Evolutionary conservation across 805 yeast species (phyloP), one percentile per base, ranked within the genome.

Genomic region (Hanseniaspora nectarophila): DNA sequence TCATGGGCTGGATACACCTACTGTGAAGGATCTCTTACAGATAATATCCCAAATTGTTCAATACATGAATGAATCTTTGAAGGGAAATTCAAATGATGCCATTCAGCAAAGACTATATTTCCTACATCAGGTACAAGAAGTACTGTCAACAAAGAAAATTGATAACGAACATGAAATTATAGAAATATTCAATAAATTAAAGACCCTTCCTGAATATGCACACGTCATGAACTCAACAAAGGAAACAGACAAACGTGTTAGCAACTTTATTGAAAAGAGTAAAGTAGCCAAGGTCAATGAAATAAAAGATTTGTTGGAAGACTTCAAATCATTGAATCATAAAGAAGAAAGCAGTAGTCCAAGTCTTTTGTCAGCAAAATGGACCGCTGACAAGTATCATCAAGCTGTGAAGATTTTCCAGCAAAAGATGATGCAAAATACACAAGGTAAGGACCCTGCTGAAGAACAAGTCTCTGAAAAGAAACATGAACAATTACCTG

Each of bases 131-230:
- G 29, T 58, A 3, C 53, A 50, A 24, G 51, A 31, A 5, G 18
- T 57, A 15, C 31, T 58, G 23, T 12, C 45, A 16, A 68, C 62
- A 54, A 72, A 68, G 53, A 56, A 58, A 15, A 63, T 72, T 63
- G 63, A 62, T 43, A 24, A 26, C 16, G 60, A 61, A 13, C 56
- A 58, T 16, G 74, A 72, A 34, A 63, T 73, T 48, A 56, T 58
- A 33, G 70, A 69, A 1, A 69, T 73, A 5, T 71, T 68, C 56
- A 56, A 57, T n/a, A 70, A 69, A 54, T 59, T 73, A 34, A 63
- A 63, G 43, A 60, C 59, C n/a, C 67, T 73, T 53, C 67, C 65
- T 56, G 69, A 67, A 51, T 71, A 67, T 43, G 67, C 67, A 54
- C 34, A 34, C 35, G 29, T 18, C 13, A 23, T 40, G 16, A 15